Conservation (phyloP, 2,329 filamentous ascomycete species). For the Alternaria sp. region DNA sequence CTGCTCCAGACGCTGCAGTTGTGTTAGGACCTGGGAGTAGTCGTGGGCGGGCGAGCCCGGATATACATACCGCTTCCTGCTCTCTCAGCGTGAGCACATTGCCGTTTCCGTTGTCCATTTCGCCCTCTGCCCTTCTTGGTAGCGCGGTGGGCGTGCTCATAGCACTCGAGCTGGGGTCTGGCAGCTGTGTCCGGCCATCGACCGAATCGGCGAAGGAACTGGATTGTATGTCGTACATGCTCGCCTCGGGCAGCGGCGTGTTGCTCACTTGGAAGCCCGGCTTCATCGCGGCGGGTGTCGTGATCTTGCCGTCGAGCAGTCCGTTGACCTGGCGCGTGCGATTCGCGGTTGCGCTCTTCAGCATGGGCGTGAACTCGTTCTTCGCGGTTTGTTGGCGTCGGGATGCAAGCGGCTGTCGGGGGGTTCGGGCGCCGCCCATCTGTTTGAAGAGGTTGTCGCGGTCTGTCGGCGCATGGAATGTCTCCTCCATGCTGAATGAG, state of each 20-base stretch:
- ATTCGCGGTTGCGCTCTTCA: slow-evolving; percentile 82
- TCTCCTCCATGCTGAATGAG: slow-evolving; percentile 85
- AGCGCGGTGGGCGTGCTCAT: slow-evolving; percentile 82
- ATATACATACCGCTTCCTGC: slow-evolving; percentile 77
- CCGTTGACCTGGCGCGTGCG: slow-evolving; percentile 55
- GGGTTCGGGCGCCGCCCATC: slow-evolving; percentile 72
- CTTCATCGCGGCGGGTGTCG: slow-evolving; percentile 71
- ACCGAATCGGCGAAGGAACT: slow-evolving; percentile 62
- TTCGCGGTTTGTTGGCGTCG: slow-evolving; percentile 61
- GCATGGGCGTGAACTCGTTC: slow-evolving; percentile 90
- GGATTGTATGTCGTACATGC: slow-evolving; percentile 57
- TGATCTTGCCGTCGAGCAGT: slow-evolving; percentile 41
- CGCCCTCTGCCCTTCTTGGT: slow-evolving; percentile 67
- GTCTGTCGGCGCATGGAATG: slow-evolving; percentile 79
- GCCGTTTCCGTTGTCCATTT: slow-evolving; percentile 78
- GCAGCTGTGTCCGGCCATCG: slow-evolving; percentile 73
- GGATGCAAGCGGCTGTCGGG: slow-evolving; percentile 71
- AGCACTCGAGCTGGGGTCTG: slow-evolving; percentile 76
- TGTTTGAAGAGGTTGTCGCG: slow-evolving; percentile 75
- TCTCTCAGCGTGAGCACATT: slow-evolving; percentile 92
- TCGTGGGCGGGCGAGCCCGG: not conserved
- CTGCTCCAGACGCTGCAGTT: slow-evolving; percentile 75
- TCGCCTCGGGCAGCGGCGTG: slow-evolving; percentile 79
- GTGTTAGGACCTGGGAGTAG: slow-evolving; percentile 1
- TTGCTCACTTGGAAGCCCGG: slow-evolving; percentile 70